phyloP scores from a whole-genome alignment of 306 rosid species.

The Acacia crassicarpa region DNA sequence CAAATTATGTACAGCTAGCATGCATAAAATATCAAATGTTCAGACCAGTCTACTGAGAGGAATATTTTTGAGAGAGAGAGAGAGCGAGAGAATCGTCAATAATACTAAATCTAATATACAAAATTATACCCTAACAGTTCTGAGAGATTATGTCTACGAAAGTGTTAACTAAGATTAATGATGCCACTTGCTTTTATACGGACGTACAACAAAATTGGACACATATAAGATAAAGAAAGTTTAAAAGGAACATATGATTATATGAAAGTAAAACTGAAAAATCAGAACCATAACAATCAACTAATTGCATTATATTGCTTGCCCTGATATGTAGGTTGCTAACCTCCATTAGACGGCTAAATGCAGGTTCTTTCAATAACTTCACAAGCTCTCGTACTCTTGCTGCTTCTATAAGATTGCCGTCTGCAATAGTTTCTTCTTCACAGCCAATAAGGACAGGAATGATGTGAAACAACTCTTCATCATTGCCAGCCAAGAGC shows the following conservation, averaged over 20 bases:
- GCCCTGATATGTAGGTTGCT: constrained; percentile 19
- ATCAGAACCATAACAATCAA: constrained; percentile 3
- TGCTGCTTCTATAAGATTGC: constrained; percentile 36
- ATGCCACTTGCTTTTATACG: constrained; percentile 12
- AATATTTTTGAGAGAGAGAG: constrained; percentile 6
- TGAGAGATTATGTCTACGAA: constrained; percentile 6
- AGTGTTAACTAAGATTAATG: constrained; percentile 14
- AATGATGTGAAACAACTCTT: constrained; percentile 60
- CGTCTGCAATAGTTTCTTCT: constrained; percentile 50
- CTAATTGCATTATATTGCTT: neutral
- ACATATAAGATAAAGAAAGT: constrained; percentile 8
- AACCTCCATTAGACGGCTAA: constrained; percentile 96
- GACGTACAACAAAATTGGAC: constrained; percentile 7
- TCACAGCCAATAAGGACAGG: constrained; percentile 76
- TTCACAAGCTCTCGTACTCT: constrained; percentile 38
- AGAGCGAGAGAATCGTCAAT: neutral
- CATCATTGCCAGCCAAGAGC: constrained; percentile 67
- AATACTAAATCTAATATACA: constrained; percentile 1
- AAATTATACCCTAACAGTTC: constrained; percentile 3
- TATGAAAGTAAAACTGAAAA: neutral
- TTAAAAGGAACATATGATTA: constrained; percentile 4
- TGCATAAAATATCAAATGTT: constrained; percentile 25
- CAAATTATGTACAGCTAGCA: constrained; percentile 2
- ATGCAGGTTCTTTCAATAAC: constrained; percentile 71
- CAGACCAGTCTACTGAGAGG: constrained; percentile 22